Percentiles rank a stretch among this genome's conserved stretches.
Conservation (phyloP, 1,139 yeast species). For the Ashbya aceris region DNA sequence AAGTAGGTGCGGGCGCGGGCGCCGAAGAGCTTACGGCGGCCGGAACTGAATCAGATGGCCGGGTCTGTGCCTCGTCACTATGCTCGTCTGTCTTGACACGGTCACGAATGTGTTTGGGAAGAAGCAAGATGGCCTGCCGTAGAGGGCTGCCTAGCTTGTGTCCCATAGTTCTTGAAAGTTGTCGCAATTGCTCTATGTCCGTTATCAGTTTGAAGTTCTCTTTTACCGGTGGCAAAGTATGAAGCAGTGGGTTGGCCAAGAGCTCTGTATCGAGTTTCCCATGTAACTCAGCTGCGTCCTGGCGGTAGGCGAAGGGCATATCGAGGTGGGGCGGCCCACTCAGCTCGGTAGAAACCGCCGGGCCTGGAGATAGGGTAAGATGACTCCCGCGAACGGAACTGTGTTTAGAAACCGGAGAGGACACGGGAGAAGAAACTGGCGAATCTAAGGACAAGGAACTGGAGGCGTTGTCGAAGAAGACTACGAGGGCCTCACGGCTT, state of each 20-base stretch:
- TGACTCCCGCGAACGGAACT: too few relatives aligned
- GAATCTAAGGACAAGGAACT: background rate
- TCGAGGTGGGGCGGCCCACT: too few relatives aligned
- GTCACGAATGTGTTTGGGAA: constrained; percentile 22
- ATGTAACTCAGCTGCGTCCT: too few relatives aligned
- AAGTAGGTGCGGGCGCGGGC: too few relatives aligned
- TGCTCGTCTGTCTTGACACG: constrained; percentile 8
- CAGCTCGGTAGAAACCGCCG: too few relatives aligned
- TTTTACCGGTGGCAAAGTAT: background rate
- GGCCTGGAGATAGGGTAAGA: too few relatives aligned
- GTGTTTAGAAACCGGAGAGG: too few relatives aligned
- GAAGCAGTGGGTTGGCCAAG: too few relatives aligned
- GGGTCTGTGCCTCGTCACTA: background rate
- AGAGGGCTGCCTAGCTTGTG: constrained; percentile 13
- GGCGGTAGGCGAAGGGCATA: too few relatives aligned
- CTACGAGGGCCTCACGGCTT: constrained; percentile 20
- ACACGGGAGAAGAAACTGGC: background rate
- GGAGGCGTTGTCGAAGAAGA: constrained; percentile 12
- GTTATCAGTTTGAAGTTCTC: constrained; percentile 16
- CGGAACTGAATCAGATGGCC: too few relatives aligned
- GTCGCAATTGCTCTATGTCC: constrained; percentile 19
- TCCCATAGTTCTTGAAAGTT: constrained; percentile 14
- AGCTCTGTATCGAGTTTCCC: too few relatives aligned
- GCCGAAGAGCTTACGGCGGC: too few relatives aligned
- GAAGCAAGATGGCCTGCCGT: constrained; percentile 22